These are phyloP conservation scores for Coelastrella sp. DNA, from an alignment of 139 green algal species.

Conservation along the genomic window DNA sequence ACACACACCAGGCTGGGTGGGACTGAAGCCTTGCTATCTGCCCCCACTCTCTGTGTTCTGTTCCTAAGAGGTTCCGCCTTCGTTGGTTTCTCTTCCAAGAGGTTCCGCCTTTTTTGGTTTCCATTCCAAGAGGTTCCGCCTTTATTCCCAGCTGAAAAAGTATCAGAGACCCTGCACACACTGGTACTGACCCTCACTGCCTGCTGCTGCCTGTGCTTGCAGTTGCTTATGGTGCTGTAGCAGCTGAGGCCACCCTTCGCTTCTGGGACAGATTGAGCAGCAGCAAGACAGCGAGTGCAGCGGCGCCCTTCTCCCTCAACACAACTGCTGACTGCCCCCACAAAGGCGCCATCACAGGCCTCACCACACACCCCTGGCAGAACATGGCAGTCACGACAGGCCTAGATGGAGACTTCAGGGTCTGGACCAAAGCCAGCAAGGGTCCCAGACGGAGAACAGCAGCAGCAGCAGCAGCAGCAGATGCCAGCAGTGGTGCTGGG, in stretches of 20 bases:
- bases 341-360: constrained; percentile 48
- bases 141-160: no score
- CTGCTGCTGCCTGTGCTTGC: not conserved
- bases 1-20: not conserved
- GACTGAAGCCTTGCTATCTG: no score
- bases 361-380: constrained; percentile 62
- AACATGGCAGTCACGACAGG: constrained; percentile 66
- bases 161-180: no score
- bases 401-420: constrained; percentile 54
- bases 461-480: not conserved
- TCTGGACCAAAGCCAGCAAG: constrained; percentile 54
- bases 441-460: not conserved
- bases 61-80: no score
- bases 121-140: no score
- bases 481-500: not conserved
- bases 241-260: constrained; percentile 48
- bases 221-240: not conserved
- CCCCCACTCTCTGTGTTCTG: no score
- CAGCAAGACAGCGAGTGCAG: not conserved
- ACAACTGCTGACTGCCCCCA: constrained; percentile 72
- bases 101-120: no score
- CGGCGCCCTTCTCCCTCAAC: constrained; percentile 61
- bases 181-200: no score
- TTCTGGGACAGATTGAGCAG: constrained; percentile 68
- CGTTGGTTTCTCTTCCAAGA: no score